These are phyloP conservation scores for Volvox carteri DNA, from an alignment of 163 green algal species.

Conservation along the genomic window DNA sequence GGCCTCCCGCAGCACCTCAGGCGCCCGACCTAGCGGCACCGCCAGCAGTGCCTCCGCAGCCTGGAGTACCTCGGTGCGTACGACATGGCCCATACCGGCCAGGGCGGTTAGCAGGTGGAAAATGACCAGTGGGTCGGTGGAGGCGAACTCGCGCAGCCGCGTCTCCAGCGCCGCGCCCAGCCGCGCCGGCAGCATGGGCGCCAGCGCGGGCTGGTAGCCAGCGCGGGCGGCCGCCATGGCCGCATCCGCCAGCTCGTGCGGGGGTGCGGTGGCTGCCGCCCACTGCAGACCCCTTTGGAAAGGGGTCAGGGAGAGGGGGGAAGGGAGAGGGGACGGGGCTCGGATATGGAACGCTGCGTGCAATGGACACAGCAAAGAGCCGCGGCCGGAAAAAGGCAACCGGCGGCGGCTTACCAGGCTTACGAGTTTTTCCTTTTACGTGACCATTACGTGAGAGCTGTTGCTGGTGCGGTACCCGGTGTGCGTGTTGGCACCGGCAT, in stretches of 20 bases:
- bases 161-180: constrained; percentile 10
- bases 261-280: background rate
- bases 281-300: constrained; percentile 8
- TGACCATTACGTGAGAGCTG: background rate
- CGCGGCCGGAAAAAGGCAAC: background rate
- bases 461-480: too few relatives aligned
- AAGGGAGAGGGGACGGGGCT: background rate
- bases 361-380: background rate
- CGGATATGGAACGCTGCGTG: background rate
- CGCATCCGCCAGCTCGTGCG: background rate
- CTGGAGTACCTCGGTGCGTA: constrained; percentile 48
- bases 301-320: background rate
- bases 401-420: background rate
- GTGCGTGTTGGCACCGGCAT: too few relatives aligned
- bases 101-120: constrained; percentile 6
- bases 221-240: background rate
- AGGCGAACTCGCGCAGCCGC: constrained; percentile 8
- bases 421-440: background rate
- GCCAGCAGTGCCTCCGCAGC: background rate
- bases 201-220: constrained; percentile 28
- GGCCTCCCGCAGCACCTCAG: background rate
- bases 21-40: background rate
- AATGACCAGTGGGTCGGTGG: background rate
- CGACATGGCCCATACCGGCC: constrained; percentile 15
- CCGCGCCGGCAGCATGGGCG: constrained; percentile 23